Evolutionary conservation across 805 yeast species (phyloP).

Genomic region (Zygosaccharomyces pseudorouxii): DNA sequence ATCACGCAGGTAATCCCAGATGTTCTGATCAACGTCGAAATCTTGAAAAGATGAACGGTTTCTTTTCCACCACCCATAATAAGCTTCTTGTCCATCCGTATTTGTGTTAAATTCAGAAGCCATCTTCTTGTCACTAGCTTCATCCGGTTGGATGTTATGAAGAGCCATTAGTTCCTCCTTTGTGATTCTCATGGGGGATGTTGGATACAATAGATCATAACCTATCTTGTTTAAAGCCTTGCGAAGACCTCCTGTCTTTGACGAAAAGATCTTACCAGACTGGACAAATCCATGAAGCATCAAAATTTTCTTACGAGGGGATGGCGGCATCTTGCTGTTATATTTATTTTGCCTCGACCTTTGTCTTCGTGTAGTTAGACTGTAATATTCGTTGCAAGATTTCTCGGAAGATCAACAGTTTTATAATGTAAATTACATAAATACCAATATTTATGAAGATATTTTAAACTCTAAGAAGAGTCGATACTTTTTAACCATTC

Average conservation of each 20-base stretch:
- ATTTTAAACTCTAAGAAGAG: neutral
- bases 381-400: neutral
- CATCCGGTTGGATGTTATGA: constrained; percentile 3
- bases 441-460: neutral
- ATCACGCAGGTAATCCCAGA: constrained; percentile 40
- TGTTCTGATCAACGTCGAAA: constrained; percentile 27
- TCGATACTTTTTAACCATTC: constrained; percentile 32
- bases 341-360: neutral
- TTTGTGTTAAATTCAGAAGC: constrained; percentile 36
- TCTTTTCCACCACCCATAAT: constrained; percentile 65
- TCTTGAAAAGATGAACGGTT: constrained; percentile 37
- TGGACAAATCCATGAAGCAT: constrained; percentile 91
- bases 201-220: constrained; percentile 64
- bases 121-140: constrained; percentile 32
- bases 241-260: constrained; percentile 81
- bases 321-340: neutral
- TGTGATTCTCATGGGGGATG: constrained; percentile 62
- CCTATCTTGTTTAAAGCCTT: constrained; percentile 58
- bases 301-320: constrained; percentile 45
- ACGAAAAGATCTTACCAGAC: constrained; percentile 70
- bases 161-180: constrained; percentile 46
- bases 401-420: no score
- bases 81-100: constrained; percentile 18
- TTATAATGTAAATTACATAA: neutral
- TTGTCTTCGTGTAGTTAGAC: neutral